Conservation (phyloP, 805 yeast species). For the Candida coquimbonensis region DNA sequence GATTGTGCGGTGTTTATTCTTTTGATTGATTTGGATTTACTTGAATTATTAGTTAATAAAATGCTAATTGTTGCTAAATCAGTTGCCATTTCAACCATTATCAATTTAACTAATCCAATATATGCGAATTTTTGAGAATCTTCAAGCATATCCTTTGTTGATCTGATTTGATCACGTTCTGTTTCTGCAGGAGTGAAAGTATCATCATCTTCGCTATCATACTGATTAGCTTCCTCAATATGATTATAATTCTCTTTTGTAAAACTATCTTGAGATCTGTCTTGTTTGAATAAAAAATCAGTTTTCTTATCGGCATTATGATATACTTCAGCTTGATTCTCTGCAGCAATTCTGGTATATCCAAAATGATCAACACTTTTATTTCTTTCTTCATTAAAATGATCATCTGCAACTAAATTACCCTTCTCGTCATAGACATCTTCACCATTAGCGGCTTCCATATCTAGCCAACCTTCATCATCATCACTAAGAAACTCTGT, state of each 20-base stretch:
- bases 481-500: constrained; percentile 20
- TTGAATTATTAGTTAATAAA: constrained; percentile 39
- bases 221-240: constrained; percentile 18
- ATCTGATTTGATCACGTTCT: constrained; percentile 44
- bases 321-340: constrained; percentile 76
- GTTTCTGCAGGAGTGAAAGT: constrained; percentile 34
- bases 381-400: constrained; percentile 8
- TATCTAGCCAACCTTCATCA: constrained; percentile 68
- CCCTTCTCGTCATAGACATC: constrained; percentile 82
- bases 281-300: constrained; percentile 41
- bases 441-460: constrained; percentile 73
- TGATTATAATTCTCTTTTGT: neutral
- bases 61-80: constrained; percentile 55
- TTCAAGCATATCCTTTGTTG: constrained; percentile 73
- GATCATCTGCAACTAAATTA: constrained; percentile 37
- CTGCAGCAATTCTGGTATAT: constrained; percentile 84
- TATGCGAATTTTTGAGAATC: constrained; percentile 90
- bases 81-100: constrained; percentile 74
- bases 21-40: constrained; percentile 42
- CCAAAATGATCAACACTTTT: constrained; percentile 33
- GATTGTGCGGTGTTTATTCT: constrained; percentile 62
- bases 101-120: constrained; percentile 73
- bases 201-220: constrained; percentile 24
- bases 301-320: constrained; percentile 46
- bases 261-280: neutral